These are phyloP conservation scores for Dioszegia aurantiaca DNA, from an alignment of 768 basidiomycete genomes.

Conservation along the genomic window DNA sequence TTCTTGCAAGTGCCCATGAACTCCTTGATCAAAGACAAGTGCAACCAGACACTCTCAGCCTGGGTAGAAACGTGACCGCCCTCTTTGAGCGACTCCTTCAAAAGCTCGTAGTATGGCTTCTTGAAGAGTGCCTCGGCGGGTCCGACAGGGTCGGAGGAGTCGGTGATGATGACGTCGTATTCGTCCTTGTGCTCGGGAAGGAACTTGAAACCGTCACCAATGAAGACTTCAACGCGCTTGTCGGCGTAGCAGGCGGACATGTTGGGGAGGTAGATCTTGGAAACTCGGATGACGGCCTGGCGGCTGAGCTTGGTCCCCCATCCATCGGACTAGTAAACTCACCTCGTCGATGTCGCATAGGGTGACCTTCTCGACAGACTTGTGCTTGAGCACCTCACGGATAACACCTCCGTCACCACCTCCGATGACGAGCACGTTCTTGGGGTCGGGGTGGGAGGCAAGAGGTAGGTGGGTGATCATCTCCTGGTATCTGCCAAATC, in stretches of 20 bases:
- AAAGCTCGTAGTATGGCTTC: conserved; percentile 92
- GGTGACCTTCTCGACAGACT: conserved; percentile 82
- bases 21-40: conserved; percentile 77
- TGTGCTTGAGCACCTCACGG: conserved; percentile 92
- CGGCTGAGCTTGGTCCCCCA: too few relatives aligned
- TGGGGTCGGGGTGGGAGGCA: conserved; percentile 91
- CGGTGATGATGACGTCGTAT: conserved; percentile 98
- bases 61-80: conserved; percentile 94
- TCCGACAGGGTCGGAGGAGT: conserved; percentile 96
- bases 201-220: conserved; percentile 97
- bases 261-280: conserved; percentile 87
- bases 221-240: conserved; percentile 71
- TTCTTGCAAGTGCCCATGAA: conserved; percentile 66
- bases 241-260: conserved; percentile 81
- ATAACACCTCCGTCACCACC: conserved; percentile 98
- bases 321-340: not conserved
- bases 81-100: conserved; percentile 81
- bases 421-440: conserved; percentile 93
- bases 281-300: conserved; percentile 89
- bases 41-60: conserved; percentile 92
- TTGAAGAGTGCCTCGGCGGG: conserved; percentile 92
- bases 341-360: conserved; percentile 98
- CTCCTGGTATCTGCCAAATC: conserved; percentile 80
- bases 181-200: conserved; percentile 77
- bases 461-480: conserved; percentile 99